These are phyloP conservation scores for Spinellus fusiger DNA, from an alignment of 192 early-diverging fungal genomes.

Conservation along the genomic window DNA sequence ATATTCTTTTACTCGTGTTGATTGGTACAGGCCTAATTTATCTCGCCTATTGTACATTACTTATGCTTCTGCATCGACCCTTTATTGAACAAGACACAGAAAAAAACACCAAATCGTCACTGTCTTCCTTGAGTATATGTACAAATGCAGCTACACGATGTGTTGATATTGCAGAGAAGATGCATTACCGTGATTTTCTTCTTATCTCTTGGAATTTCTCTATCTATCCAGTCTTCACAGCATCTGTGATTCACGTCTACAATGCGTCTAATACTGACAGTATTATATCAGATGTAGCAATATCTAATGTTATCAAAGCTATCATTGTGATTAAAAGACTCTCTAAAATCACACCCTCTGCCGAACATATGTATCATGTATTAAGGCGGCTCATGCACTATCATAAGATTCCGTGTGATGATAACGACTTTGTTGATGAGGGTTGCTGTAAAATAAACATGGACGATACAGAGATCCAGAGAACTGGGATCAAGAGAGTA, in stretches of 20 bases:
- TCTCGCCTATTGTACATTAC: constrained; percentile 41
- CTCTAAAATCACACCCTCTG: constrained; percentile 11
- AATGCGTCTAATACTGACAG: constrained; percentile 16
- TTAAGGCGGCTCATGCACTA: constrained; percentile 15
- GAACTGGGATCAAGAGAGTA: too few species aligned
- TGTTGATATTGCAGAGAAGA: constrained; percentile 28
- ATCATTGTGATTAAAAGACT: constrained; percentile 17
- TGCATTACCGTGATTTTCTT: constrained; percentile 30
- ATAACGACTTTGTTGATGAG: background rate
- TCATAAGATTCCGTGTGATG: constrained; percentile 6
- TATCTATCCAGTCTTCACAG: constrained; percentile 29
- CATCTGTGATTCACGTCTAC: constrained; percentile 26
- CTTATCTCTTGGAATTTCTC: constrained; percentile 33
- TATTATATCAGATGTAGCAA: constrained; percentile 18
- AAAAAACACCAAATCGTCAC: constrained; percentile 18
- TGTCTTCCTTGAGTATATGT: constrained; percentile 33
- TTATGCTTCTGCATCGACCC: constrained; percentile 50
- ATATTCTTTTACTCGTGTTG: background rate
- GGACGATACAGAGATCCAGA: background rate
- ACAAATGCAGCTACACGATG: constrained; percentile 31
- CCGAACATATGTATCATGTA: constrained; percentile 9
- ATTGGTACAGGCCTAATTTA: constrained; percentile 32
- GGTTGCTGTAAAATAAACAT: background rate
- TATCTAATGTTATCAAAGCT: constrained; percentile 19
- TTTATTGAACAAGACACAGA: constrained; percentile 34